These are phyloP conservation scores for Ramaria rubella DNA, from an alignment of 768 basidiomycete species.

Conservation along the genomic window DNA sequence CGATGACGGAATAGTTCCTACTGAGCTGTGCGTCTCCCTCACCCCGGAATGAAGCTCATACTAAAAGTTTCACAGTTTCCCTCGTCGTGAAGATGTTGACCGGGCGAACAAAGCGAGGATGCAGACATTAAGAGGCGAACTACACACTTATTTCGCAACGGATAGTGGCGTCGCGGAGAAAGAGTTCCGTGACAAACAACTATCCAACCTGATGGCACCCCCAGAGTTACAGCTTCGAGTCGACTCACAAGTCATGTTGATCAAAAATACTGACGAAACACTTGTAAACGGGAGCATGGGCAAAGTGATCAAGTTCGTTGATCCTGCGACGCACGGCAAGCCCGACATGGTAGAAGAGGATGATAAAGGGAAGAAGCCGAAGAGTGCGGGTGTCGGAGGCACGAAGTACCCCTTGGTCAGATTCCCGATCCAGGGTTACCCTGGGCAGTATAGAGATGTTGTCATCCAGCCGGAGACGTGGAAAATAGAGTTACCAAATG, in stretches of 20 bases:
- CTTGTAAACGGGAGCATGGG: conserved; percentile 97
- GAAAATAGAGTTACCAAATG: conserved; percentile 85
- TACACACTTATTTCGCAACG: conserved; percentile 44
- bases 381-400: conserved; percentile 14
- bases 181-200: conserved; percentile 64
- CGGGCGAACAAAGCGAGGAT: conserved; percentile 71
- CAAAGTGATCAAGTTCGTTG: conserved; percentile 66
- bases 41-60: conserved; percentile 8
- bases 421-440: conserved; percentile 51
- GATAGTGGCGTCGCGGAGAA: conserved; percentile 57
- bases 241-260: conserved; percentile 89
- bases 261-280: conserved; percentile 86
- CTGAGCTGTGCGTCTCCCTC: conserved; percentile 65
- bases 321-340: conserved; percentile 33
- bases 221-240: conserved; percentile 58
- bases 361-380: conserved; percentile 20
- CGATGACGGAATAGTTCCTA: conserved; percentile 77
- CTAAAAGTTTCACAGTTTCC: conserved; percentile 54
- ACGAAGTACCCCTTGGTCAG: conserved; percentile 67
- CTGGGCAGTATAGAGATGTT: conserved; percentile 42
- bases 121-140: conserved; percentile 45
- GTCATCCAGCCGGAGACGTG: conserved; percentile 67
- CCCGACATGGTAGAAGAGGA: conserved; percentile 33
- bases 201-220: conserved; percentile 90
- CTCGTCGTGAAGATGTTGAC: conserved; percentile 88